phyloP scores from a whole-genome alignment of 768 basidiomycete genomes.

The Megacollybia marginata region DNA sequence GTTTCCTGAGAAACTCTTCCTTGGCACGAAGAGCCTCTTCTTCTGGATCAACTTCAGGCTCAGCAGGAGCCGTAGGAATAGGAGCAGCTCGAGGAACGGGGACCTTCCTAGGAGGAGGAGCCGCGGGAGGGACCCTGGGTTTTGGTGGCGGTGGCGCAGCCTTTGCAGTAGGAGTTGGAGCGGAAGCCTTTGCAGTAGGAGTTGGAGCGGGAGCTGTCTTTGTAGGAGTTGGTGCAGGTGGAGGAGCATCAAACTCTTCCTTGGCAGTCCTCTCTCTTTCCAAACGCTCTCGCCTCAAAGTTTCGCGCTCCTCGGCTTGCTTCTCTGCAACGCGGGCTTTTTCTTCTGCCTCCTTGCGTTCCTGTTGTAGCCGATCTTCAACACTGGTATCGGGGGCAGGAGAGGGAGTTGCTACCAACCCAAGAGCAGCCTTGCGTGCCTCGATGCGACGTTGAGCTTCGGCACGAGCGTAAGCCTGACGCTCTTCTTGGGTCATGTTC shows the following conservation, averaged over 20 bases:
- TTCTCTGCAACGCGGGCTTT: slow-evolving; percentile 72
- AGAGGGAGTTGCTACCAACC: slow-evolving; percentile 50
- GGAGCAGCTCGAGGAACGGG: slow-evolving; percentile 3
- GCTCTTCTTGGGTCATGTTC: slow-evolving; percentile 81
- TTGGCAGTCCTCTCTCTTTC: slow-evolving; percentile 66
- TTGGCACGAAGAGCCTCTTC: slow-evolving; percentile 63
- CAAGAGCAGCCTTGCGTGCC: slow-evolving; percentile 80
- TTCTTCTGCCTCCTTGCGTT: slow-evolving; percentile 89
- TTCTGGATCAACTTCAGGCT: slow-evolving; percentile 62
- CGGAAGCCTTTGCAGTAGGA: slow-evolving; percentile 20
- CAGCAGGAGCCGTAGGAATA: slow-evolving; percentile 13
- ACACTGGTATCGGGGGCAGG: slow-evolving; percentile 66
- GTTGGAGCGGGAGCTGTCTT: slow-evolving; percentile 26
- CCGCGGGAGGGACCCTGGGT: slow-evolving; percentile 13
- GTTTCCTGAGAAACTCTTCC: slow-evolving; percentile 66
- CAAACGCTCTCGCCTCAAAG: slow-evolving; percentile 61
- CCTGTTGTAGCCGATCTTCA: slow-evolving; percentile 76
- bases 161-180: slow-evolving; percentile 21
- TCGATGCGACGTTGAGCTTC: slow-evolving; percentile 80
- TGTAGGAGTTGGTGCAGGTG: slow-evolving; percentile 19
- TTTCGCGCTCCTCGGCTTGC: slow-evolving; percentile 75
- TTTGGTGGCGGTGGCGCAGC: slow-evolving; percentile 31
- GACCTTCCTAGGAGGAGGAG: slow-evolving; percentile 7
- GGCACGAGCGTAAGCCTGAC: slow-evolving; percentile 66
- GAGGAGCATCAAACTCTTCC: slow-evolving; percentile 33